Evolutionary conservation across 176 grass and related monocot species (phyloP).

Genomic region (Carex scoparia): DNA sequence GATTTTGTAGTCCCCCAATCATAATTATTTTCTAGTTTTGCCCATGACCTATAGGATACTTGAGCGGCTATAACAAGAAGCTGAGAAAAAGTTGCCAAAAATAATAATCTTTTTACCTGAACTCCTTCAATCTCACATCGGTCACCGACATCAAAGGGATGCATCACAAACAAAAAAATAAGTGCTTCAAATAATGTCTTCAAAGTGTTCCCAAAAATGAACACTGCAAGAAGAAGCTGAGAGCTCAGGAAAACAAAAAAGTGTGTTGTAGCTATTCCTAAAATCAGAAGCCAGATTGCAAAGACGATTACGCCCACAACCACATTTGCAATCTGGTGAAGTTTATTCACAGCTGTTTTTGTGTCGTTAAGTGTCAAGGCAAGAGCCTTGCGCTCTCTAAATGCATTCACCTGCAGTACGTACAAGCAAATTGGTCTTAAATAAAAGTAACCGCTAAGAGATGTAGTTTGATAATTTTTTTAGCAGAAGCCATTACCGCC

Average conservation of each 20-base stretch:
- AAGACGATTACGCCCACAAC: slow-evolving; percentile 60
- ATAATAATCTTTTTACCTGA: slow-evolving; percentile 40
- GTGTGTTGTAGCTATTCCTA: slow-evolving; percentile 62
- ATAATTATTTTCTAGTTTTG: too few species aligned
- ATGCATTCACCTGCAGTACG: slow-evolving; percentile 67
- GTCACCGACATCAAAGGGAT: slow-evolving; percentile 94
- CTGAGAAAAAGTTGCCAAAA: not conserved
- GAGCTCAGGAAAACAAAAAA: slow-evolving; percentile 84
- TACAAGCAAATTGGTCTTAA: not conserved
- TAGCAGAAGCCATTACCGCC: slow-evolving; percentile 46
- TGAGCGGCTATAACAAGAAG: not conserved
- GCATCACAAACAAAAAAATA: slow-evolving; percentile 86
- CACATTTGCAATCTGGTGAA: slow-evolving; percentile 90
- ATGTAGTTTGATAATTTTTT: not conserved
- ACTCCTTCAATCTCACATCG: slow-evolving; percentile 73
- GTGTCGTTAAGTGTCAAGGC: slow-evolving; percentile 97
- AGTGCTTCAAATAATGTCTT: slow-evolving; percentile 88
- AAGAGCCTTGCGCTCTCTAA: slow-evolving; percentile 82
- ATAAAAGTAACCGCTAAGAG: not conserved
- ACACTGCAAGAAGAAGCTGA: slow-evolving; percentile 64
- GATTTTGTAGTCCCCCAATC: too few species aligned
- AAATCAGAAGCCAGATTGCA: slow-evolving; percentile 75
- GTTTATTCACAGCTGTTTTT: slow-evolving; percentile 93
- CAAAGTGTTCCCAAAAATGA: slow-evolving; percentile 92
- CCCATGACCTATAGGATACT: not conserved